These are phyloP conservation scores for Xerocomus nothofagi DNA, from an alignment of 1,284 basidiomycete genomes.

Conservation along the genomic window DNA sequence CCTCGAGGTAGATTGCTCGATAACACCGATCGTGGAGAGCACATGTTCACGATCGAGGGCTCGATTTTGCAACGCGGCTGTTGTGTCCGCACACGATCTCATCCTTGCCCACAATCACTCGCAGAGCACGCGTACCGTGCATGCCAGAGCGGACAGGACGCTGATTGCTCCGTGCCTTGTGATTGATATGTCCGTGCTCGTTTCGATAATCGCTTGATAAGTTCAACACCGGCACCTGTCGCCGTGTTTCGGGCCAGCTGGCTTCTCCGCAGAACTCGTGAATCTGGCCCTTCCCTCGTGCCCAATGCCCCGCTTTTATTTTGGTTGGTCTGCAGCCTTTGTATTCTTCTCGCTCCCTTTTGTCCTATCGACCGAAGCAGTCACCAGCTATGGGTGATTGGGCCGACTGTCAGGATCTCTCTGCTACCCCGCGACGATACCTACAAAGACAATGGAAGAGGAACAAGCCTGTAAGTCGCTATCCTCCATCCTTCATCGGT, in stretches of 20 bases:
- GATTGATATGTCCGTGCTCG: conserved; percentile 22
- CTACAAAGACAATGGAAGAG: conserved; percentile 38
- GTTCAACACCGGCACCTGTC: conserved; percentile 6
- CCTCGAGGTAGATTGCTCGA: conserved; percentile 11
- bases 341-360: conserved; percentile 8
- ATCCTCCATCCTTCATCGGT: conserved; percentile 3
- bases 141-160: conserved; percentile 22
- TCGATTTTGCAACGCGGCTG: conserved; percentile 26
- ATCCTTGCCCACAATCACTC: conserved; percentile 9
- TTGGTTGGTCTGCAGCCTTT: conserved; percentile 10
- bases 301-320: conserved; percentile 26
- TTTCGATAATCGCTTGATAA: conserved; percentile 15
- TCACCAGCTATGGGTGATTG: conserved; percentile 17
- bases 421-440: conserved; percentile 31
- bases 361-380: neutral
- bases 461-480: conserved; percentile 34
- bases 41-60: conserved; percentile 25
- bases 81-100: conserved; percentile 12
- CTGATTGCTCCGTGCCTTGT: conserved; percentile 19
- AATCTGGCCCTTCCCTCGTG: conserved; percentile 34
- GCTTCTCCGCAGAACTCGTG: conserved; percentile 19
- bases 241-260: conserved; percentile 30
- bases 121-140: conserved; percentile 28
- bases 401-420: conserved; percentile 18
- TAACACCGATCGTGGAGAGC: conserved; percentile 5